phyloP scores from a whole-genome alignment of 305 asterid species.

The Fraxinus greggii region DNA sequence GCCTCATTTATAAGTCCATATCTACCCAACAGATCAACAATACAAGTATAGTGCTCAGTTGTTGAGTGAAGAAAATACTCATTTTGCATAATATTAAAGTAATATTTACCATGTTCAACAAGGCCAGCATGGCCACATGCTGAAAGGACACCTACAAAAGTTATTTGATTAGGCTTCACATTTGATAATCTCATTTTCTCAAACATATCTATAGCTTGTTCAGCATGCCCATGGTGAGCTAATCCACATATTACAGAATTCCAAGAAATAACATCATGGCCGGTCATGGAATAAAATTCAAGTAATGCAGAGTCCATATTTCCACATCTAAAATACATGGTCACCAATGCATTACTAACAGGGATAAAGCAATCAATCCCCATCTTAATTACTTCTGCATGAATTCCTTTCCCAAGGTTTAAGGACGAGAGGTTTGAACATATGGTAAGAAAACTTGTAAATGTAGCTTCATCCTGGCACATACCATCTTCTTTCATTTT shows the following conservation, averaged over 20 bases:
- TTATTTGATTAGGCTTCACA: conserved; percentile 46
- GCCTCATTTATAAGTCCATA: conserved; percentile 59
- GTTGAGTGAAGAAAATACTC: conserved; percentile 45
- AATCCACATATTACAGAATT: conserved; percentile 67
- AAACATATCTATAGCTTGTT: conserved; percentile 47
- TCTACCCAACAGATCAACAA: conserved; percentile 68
- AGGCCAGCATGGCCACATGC: conserved; percentile 81
- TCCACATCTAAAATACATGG: conserved; percentile 63
- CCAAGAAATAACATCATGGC: conserved; percentile 54
- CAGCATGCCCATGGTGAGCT: conserved; percentile 59
- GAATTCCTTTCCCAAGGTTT: conserved; percentile 58
- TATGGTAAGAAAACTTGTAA: conserved; percentile 50
- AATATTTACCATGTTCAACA: conserved; percentile 47
- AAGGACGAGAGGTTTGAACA: conserved; percentile 58
- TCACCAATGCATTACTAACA: conserved; percentile 49
- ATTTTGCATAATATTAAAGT: conserved; percentile 43
- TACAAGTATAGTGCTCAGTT: conserved; percentile 61
- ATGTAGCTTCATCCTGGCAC: conserved; percentile 46
- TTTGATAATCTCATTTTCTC: conserved; percentile 45
- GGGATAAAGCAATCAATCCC: conserved; percentile 47
- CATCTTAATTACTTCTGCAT: conserved; percentile 44
- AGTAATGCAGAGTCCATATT: conserved; percentile 47
- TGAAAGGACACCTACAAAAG: conserved; percentile 63
- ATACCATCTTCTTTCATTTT: conserved; percentile 45
- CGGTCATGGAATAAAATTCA: conserved; percentile 40